These are phyloP conservation scores for Cydonia oblonga DNA, from an alignment of 331 rosid genomes.

Conservation along the genomic window DNA sequence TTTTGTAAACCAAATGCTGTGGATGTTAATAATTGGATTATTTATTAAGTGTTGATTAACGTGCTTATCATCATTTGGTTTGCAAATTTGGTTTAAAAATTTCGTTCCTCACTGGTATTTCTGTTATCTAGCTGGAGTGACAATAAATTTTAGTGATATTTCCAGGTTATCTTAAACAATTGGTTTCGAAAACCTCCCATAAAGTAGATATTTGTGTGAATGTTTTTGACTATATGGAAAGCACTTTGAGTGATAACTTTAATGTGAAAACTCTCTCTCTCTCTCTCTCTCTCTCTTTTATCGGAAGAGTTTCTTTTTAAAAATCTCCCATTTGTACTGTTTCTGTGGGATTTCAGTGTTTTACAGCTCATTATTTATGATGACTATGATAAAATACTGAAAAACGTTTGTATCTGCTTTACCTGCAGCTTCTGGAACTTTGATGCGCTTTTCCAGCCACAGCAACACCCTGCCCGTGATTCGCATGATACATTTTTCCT, in stretches of 20 bases:
- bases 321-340: background rate
- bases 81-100: too few species aligned
- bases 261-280: background rate
- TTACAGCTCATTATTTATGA: background rate
- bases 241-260: background rate
- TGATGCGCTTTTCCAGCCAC: conserved; percentile 91
- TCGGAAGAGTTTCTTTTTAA: background rate
- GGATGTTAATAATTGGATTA: too few species aligned
- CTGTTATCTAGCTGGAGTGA: background rate
- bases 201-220: background rate
- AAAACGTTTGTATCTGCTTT: conserved; percentile 13
- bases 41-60: too few species aligned
- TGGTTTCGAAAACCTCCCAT: background rate
- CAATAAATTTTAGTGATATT: background rate
- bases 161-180: background rate
- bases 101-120: background rate
- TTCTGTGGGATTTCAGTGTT: background rate
- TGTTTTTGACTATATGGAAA: background rate
- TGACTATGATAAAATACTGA: background rate
- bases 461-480: conserved; percentile 97
- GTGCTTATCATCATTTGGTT: too few species aligned
- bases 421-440: conserved; percentile 87
- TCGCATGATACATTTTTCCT: conserved; percentile 85
- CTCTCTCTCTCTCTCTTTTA: background rate
- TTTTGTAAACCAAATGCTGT: too few species aligned